Conservation (phyloP, 208 protist species). For the Leishmania mexicana region DNA sequence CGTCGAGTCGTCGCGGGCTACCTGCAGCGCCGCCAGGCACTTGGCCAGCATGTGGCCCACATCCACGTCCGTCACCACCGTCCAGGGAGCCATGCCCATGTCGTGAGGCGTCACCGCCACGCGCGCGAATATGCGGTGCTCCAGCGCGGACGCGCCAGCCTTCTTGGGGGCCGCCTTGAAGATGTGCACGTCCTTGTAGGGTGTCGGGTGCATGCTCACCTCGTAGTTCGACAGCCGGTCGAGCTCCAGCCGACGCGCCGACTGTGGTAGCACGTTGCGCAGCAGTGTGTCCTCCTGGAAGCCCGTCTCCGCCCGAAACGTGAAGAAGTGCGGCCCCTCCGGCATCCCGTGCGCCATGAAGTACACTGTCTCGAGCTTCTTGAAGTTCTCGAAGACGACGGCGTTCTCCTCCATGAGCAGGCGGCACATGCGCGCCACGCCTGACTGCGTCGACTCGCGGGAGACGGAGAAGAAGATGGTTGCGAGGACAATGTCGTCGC, state of each 20-base stretch:
- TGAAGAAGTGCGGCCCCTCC: constrained; percentile 91
- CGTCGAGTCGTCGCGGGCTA: constrained; percentile 67
- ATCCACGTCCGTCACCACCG: constrained; percentile 74
- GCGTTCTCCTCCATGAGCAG: constrained; percentile 53
- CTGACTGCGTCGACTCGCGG: constrained; percentile 48
- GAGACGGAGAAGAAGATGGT: constrained; percentile 72
- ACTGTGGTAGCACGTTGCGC: constrained; percentile 95
- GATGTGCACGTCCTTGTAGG: constrained; percentile 91
- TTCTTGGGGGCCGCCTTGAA: constrained; percentile 88
- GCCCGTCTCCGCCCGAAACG: constrained; percentile 77
- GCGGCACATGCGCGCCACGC: constrained; percentile 48
- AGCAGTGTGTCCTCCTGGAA: constrained; percentile 93
- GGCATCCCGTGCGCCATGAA: constrained; percentile 75
- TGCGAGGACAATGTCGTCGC: constrained; percentile 35
- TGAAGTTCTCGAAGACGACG: constrained; percentile 25
- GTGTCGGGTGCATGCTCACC: constrained; percentile 80
- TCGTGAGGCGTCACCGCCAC: constrained; percentile 89
- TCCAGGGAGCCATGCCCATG: constrained; percentile 76
- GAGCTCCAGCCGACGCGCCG: constrained; percentile 95
- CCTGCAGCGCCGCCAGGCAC: constrained; percentile 76
- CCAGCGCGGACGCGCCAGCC: constrained; percentile 44
- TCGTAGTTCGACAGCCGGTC: constrained; percentile 93
- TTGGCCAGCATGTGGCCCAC: constrained; percentile 80
- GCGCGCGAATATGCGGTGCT: constrained; percentile 95
- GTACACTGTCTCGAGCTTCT: constrained; percentile 53